phyloP scores from a whole-genome alignment of 306 rosid species.

The Cyclanthera cordifolia region DNA sequence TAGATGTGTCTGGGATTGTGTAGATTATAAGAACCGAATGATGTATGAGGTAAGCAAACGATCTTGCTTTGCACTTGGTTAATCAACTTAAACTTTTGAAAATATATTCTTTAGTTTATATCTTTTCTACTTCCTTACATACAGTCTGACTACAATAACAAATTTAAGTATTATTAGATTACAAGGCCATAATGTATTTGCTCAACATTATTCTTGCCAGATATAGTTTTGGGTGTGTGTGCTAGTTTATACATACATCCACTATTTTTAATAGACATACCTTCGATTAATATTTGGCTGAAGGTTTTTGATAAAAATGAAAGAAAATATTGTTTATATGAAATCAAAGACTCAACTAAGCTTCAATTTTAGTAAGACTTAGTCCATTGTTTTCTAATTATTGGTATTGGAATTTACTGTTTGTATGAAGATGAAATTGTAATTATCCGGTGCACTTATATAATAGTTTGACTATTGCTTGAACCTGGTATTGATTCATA shows the following conservation, averaged over 20 bases:
- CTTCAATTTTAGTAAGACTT: neutral
- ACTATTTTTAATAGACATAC: too few species aligned
- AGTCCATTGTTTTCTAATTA: slow-evolving; percentile 10
- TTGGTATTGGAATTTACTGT: neutral
- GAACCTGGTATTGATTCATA: neutral
- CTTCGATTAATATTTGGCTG: too few species aligned
- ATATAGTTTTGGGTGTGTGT: too few species aligned
- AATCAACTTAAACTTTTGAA: neutral
- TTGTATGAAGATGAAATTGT: slow-evolving; percentile 8
- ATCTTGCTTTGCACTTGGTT: neutral
- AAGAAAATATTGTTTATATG: too few species aligned
- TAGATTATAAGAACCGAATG: slow-evolving; percentile 40
- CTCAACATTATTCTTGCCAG: too few species aligned
- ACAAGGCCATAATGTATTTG: neutral
- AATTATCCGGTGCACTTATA: slow-evolving; percentile 1
- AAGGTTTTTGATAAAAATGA: too few species aligned
- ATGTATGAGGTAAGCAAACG: slow-evolving; percentile 64
- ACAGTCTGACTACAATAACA: too few species aligned
- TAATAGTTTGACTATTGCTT: neutral
- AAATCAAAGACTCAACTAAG: too few species aligned
- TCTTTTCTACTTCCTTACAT: neutral
- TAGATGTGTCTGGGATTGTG: slow-evolving; percentile 61
- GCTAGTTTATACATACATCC: too few species aligned
- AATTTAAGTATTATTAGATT: too few species aligned
- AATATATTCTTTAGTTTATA: neutral